These are phyloP conservation scores for Bryum argenteum DNA, from an alignment of 225 moss, liverwort and hornwort species.

Conservation along the genomic window DNA sequence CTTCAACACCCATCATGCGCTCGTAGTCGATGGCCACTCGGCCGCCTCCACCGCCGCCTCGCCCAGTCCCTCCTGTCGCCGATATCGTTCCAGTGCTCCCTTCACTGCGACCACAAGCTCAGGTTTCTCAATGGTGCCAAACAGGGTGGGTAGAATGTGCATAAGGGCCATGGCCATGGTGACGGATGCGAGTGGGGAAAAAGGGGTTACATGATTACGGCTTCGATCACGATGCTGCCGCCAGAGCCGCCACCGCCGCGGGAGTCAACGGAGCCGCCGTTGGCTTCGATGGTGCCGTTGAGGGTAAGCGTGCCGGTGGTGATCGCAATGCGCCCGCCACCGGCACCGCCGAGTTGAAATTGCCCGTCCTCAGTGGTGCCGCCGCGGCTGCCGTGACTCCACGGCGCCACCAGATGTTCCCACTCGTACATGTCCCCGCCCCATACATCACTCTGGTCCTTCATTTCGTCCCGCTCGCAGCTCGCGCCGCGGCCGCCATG, in stretches of 20 bases:
- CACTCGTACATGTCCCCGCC: conserved; percentile 89
- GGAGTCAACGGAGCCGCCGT: conserved; percentile 70
- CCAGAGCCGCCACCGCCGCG: conserved; percentile 92
- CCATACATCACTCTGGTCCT: conserved; percentile 62
- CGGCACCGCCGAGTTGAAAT: conserved; percentile 59
- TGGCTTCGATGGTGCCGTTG: conserved; percentile 60
- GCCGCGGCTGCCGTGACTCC: conserved; percentile 87
- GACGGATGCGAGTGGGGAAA: too few species aligned
- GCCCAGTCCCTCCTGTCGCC: conserved; percentile 79
- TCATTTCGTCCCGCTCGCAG: conserved; percentile 54
- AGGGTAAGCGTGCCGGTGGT: conserved; percentile 50
- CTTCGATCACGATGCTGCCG: conserved; percentile 67
- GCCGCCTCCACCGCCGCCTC: conserved; percentile 87
- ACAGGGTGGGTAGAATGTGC: not conserved
- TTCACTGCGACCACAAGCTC: conserved; percentile 41
- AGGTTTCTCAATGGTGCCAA: too few species aligned
- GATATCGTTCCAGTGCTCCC: conserved; percentile 59
- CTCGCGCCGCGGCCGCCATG: conserved; percentile 84
- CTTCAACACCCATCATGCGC: conserved; percentile 48
- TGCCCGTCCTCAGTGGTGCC: conserved; percentile 55
- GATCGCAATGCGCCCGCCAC: conserved; percentile 77
- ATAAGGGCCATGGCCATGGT: not conserved
- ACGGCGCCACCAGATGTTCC: conserved; percentile 61
- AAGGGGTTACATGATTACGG: conserved; percentile 55
- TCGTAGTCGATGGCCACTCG: conserved; percentile 59